Evolutionary conservation across 495 filamentous ascomycete genomes (phyloP).

Genomic region (Barbatosphaeria neglecta): DNA sequence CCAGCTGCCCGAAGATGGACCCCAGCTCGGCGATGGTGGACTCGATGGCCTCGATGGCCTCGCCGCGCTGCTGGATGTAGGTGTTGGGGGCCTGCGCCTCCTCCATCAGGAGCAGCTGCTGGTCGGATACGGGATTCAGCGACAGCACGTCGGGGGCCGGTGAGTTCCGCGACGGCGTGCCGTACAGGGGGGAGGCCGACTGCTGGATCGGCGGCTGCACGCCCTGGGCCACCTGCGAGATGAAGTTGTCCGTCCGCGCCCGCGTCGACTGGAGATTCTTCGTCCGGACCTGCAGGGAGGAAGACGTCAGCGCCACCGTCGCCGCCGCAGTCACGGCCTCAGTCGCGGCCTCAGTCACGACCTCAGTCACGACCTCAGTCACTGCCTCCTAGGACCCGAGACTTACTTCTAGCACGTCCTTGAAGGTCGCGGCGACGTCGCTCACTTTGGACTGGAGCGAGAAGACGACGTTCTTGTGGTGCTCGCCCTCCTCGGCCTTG

Average conservation of each 20-base stretch:
- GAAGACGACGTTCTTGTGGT: slow-evolving; percentile 94
- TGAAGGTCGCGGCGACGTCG: slow-evolving; percentile 91
- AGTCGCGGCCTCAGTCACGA: slow-evolving; percentile 90
- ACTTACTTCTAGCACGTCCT: slow-evolving; percentile 71
- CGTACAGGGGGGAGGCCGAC: slow-evolving; percentile 73
- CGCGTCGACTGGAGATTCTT: slow-evolving; percentile 96
- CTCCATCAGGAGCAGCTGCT: slow-evolving; percentile 90
- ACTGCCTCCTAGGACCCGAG: too few relatives aligned
- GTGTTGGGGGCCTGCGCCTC: slow-evolving; percentile 74
- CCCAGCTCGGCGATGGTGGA: slow-evolving; percentile 88
- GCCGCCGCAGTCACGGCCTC: too few relatives aligned
- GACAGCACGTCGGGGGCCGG: slow-evolving; percentile 64
- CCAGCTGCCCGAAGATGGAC: slow-evolving; percentile 93
- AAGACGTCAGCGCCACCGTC: too few relatives aligned
- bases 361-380: too few relatives aligned
- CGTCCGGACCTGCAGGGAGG: slow-evolving; percentile 81
- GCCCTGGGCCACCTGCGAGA: slow-evolving; percentile 76
- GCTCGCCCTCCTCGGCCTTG: slow-evolving; percentile 85
- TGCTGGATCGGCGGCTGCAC: slow-evolving; percentile 47
- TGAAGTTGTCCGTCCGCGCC: slow-evolving; percentile 88
- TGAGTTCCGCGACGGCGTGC: slow-evolving; percentile 55
- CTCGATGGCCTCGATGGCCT: slow-evolving; percentile 95
- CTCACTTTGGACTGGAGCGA: slow-evolving; percentile 87
- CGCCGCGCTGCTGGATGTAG: slow-evolving; percentile 86
- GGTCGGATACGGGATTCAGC: slow-evolving; percentile 77